Evolutionary conservation across 768 basidiomycete genomes (phyloP), one percentile per base, ranked within the genome.

Genomic region (Russula sp.): DNA sequence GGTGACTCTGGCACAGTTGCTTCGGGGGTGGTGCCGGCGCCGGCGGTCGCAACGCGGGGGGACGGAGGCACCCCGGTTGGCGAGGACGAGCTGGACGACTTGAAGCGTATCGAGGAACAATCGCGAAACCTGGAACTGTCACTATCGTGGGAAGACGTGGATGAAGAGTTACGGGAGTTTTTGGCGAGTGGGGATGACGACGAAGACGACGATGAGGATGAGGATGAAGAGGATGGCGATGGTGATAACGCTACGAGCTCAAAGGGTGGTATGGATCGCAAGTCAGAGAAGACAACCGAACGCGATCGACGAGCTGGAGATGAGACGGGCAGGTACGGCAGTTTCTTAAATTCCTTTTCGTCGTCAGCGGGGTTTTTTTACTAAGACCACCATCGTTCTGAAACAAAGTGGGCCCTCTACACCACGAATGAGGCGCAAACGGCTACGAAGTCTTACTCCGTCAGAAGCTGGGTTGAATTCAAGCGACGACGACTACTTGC

Each of bases 381-480:
- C 61, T 51, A 48, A 44, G 20, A 30, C 22, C 53, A 16, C n/a
- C 3, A 34, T 34, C 34, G 5, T 36, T 60, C 48, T 54, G 67
- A 69, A 65, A 75, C 69, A 69, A 65, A 75, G 74, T 58, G 75
- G 67, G 69, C 73, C 72, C 65, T 80, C 76, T 66, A 82, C 79
- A 10, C 79, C 81, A 1, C 78, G 34, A 18, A 68, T 71, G 60
- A 86, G 80, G 70, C 84, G 88, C 61, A 92, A 91, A 74, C 84
- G 90, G 9, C 68, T 85, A 64, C 81, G 90, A 42, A 90, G 88
- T 70, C 71, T 83, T 24, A 92, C 91, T 4, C 88, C 90, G 0
- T 86, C 86, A 5, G 85, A 86, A 26, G 72, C 74, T n/a, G 81
- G 70, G 40, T 64, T 75, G 42, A 77, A 77, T 66, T 59, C 62